A percentile compares a stretch with the other conserved stretches of the same genome.
Evolutionary conservation across 2,329 filamentous ascomycete species (phyloP).

Genomic region (Cryphonectria radicalis): DNA sequence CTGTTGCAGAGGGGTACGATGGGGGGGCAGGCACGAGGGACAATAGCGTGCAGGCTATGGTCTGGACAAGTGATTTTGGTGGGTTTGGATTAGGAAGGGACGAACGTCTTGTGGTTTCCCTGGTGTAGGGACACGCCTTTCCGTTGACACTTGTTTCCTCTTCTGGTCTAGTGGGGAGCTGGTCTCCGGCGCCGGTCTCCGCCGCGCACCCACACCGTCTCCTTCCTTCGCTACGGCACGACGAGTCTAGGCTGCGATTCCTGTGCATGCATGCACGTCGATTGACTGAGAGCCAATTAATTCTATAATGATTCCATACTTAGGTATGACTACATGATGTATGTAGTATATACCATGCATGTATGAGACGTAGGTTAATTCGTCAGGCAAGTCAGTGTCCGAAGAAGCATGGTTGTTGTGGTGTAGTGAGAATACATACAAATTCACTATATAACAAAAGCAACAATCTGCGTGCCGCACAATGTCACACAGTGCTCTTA

Average conservation of each 20-base stretch:
- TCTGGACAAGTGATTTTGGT: not conserved
- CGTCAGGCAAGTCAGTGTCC: not conserved
- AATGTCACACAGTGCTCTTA: no score
- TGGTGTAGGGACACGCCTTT: slow-evolving; percentile 7
- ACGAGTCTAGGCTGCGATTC: no score
- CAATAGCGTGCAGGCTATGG: not conserved
- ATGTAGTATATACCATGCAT: no score
- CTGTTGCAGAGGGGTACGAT: not conserved
- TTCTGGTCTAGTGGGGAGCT: slow-evolving; percentile 1
- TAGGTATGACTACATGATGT: not conserved
- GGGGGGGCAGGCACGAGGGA: not conserved
- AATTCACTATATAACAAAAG: no score
- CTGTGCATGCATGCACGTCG: no score
- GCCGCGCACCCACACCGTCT: not conserved
- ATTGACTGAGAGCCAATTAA: not conserved
- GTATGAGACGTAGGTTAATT: not conserved
- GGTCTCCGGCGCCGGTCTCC: slow-evolving; percentile 5
- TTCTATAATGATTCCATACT: not conserved
- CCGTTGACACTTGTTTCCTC: slow-evolving; percentile 8
- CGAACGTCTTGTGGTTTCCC: not conserved
- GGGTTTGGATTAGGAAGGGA: not conserved
- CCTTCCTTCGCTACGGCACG: not conserved
- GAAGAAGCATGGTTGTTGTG: no score
- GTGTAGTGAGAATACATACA: no score
- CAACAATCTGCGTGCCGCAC: no score